Evolutionary conservation across 176 grass and related monocot genomes (phyloP).

Genomic region (Musa troglodytarum): DNA sequence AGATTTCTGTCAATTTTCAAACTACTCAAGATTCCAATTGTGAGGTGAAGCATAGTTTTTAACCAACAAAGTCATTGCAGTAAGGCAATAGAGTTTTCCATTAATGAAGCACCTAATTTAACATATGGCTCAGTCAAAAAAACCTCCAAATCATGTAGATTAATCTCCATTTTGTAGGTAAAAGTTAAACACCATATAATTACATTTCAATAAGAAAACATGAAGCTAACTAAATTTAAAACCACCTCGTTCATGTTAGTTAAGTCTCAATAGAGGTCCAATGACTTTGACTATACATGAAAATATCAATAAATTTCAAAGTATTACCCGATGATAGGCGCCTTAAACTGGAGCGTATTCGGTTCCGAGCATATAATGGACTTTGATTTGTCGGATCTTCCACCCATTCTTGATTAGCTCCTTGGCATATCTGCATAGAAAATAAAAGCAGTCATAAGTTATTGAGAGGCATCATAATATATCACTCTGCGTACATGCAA

Average conservation of each 20-base stretch:
- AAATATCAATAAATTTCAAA: slow-evolving; percentile 18
- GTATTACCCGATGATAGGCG: slow-evolving; percentile 36
- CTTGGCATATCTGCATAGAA: slow-evolving; percentile 64
- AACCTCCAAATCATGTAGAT: not conserved
- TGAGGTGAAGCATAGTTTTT: too few relatives aligned
- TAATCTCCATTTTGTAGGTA: not conserved
- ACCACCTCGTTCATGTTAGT: not conserved
- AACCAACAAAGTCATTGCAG: too few relatives aligned
- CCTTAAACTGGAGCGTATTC: slow-evolving; percentile 68
- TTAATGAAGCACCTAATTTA: too few relatives aligned
- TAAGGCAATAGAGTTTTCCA: too few relatives aligned
- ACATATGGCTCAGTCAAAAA: too few relatives aligned
- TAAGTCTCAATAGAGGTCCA: not conserved
- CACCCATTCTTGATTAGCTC: slow-evolving; percentile 63
- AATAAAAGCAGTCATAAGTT: not conserved
- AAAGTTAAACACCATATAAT: not conserved
- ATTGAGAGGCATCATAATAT: not conserved
- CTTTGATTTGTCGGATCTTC: slow-evolving; percentile 95
- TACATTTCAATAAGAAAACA: not conserved
- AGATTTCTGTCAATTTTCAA: too few relatives aligned
- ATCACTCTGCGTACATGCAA: not conserved
- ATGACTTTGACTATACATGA: not conserved
- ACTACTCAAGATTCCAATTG: too few relatives aligned
- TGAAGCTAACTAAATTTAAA: not conserved
- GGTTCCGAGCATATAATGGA: slow-evolving; percentile 58